Conservation (phyloP, 2,329 filamentous ascomycete species). For the Trichoderma sp. region DNA sequence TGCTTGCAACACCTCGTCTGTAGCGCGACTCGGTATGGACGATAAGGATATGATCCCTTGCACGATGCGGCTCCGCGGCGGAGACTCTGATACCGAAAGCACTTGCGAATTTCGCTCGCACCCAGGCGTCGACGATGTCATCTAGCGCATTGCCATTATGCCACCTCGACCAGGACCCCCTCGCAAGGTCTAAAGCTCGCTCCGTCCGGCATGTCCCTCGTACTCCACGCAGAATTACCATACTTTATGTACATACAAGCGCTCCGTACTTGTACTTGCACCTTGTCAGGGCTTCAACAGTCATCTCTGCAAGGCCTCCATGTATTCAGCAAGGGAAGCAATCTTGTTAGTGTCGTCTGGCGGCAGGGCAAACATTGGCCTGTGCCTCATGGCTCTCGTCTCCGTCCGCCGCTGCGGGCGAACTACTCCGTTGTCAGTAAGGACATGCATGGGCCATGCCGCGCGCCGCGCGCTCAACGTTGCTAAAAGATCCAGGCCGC, state of each 20-base stretch:
- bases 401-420: slow-evolving; percentile 26
- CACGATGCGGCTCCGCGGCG: slow-evolving; percentile 19
- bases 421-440: slow-evolving; percentile 21
- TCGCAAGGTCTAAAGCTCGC: slow-evolving; percentile 4
- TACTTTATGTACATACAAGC: not conserved
- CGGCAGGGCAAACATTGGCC: slow-evolving; percentile 16
- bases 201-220: not conserved
- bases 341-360: slow-evolving; percentile 20
- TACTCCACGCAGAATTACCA: not conserved
- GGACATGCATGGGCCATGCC: slow-evolving; percentile 23
- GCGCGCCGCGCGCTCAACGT: slow-evolving; percentile 23
- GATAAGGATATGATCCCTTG: not conserved
- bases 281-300: slow-evolving; percentile 12
- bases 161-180: slow-evolving; percentile 2
- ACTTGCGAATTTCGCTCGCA: not conserved
- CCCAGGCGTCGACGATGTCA: slow-evolving; percentile 5
- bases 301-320: slow-evolving; percentile 19
- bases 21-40: not conserved
- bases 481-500: slow-evolving; percentile 24
- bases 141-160: slow-evolving; percentile 8
- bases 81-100: not conserved
- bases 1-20: slow-evolving; percentile 4
- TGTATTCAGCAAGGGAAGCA: slow-evolving; percentile 20
- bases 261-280: not conserved
- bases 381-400: slow-evolving; percentile 21